phyloP scores from a whole-genome alignment of 140 eudicot genomes.

The Erigeron philadelphicus region DNA sequence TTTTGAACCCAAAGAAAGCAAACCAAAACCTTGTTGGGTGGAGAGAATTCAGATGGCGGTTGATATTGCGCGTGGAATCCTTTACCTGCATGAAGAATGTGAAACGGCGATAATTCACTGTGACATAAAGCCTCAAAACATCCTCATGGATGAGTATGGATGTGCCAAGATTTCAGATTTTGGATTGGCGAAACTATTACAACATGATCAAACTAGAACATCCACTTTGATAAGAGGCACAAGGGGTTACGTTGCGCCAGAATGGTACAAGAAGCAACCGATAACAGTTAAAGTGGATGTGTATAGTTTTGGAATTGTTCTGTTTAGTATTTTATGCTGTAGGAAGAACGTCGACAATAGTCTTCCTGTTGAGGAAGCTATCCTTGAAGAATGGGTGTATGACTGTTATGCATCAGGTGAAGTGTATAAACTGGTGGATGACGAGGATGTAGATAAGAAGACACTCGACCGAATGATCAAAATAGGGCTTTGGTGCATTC shows the following conservation, averaged over 20 bases:
- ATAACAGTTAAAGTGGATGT: slow-evolving; percentile 43
- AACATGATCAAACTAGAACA: slow-evolving; percentile 38
- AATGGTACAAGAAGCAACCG: slow-evolving; percentile 41
- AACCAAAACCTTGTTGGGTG: slow-evolving; percentile 39
- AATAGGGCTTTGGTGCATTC: slow-evolving; percentile 61
- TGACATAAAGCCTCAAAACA: slow-evolving; percentile 55
- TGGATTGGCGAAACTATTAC: slow-evolving; percentile 46
- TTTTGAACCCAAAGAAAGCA: slow-evolving; percentile 11
- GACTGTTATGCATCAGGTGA: slow-evolving; percentile 32
- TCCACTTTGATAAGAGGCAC: slow-evolving; percentile 43
- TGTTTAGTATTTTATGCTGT: slow-evolving; percentile 38
- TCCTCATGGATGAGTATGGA: slow-evolving; percentile 37
- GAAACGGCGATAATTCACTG: slow-evolving; percentile 44
- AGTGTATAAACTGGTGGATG: slow-evolving; percentile 31
- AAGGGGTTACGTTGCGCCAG: slow-evolving; percentile 51
- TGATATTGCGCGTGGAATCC: slow-evolving; percentile 44
- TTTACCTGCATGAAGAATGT: slow-evolving; percentile 56
- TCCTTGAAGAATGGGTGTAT: slow-evolving; percentile 42
- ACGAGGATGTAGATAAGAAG: slow-evolving; percentile 35
- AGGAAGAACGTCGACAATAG: slow-evolving; percentile 24
- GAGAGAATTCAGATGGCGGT: slow-evolving; percentile 32
- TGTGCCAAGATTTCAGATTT: slow-evolving; percentile 42
- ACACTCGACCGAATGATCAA: slow-evolving; percentile 37
- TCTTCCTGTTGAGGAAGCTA: slow-evolving; percentile 27
- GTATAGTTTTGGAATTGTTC: slow-evolving; percentile 42